phyloP scores from a whole-genome alignment of 2,329 filamentous ascomycete genomes.

The Beauveria bassiana region DNA sequence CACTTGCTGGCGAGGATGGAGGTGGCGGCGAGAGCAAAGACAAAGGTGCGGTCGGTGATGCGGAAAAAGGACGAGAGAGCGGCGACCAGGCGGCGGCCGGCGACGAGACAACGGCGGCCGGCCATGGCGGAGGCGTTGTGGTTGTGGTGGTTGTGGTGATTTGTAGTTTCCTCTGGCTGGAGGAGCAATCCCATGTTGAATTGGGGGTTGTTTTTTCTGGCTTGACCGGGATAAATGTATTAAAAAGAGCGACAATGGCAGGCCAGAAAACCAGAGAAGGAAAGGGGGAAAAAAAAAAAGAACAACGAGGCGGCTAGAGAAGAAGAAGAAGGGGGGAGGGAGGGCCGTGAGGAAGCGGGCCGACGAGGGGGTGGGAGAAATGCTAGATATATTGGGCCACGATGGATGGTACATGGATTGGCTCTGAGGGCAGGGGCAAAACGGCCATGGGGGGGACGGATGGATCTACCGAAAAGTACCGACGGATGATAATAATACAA shows the following conservation, averaged over 20 bases:
- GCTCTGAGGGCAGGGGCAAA: neutral
- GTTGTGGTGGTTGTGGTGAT: neutral
- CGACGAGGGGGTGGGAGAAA: neutral
- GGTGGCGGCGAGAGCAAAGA: conserved; percentile 9
- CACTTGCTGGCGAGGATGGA: conserved; percentile 10
- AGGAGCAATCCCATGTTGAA: conserved; percentile 8
- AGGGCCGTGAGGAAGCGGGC: neutral
- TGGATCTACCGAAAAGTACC: neutral
- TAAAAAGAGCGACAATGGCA: too few relatives aligned
- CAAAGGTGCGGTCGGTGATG: conserved; percentile 9
- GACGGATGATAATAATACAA: too few relatives aligned
- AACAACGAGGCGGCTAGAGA: neutral
- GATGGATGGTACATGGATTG: neutral
- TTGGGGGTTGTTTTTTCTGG: neutral
- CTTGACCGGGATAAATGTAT: too few relatives aligned
- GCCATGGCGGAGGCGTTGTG: neutral
- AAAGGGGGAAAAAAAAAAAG: neutral
- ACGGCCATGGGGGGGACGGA: neutral
- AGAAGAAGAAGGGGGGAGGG: neutral
- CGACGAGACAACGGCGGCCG: neutral
- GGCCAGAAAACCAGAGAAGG: neutral
- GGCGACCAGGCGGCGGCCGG: neutral
- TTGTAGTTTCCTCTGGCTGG: neutral
- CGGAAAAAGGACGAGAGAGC: conserved; percentile 5
- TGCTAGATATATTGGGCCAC: neutral